These are phyloP conservation scores for Hanseniaspora uvarum DNA, from an alignment of 1,139 yeast genomes.

Conservation along the genomic window DNA sequence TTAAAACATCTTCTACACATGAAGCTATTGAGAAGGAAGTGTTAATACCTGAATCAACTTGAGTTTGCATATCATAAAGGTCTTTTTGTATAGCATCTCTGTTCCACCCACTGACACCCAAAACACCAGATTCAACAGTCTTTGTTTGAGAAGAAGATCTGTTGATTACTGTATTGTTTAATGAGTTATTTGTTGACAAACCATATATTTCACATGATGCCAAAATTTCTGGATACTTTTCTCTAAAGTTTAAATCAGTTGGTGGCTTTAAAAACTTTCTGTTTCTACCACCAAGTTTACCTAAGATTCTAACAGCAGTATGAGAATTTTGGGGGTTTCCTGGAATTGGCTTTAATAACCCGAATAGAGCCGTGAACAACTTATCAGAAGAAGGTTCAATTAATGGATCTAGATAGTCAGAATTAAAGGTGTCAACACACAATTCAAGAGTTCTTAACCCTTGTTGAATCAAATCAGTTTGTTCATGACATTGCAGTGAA, in stretches of 20 bases:
- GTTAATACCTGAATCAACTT: neutral
- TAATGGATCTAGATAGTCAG: conserved; percentile 93
- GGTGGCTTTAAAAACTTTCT: conserved; percentile 74
- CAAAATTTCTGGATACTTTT: conserved; percentile 57
- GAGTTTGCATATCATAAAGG: neutral
- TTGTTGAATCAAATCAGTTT: conserved; percentile 85
- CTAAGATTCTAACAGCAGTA: conserved; percentile 82
- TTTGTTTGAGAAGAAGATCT: neutral
- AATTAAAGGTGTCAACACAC: conserved; percentile 93
- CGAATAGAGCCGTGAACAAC: conserved; percentile 88
- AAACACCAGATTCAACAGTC: conserved; percentile 4
- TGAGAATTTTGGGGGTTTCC: conserved; percentile 86
- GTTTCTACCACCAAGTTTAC: conserved; percentile 93
- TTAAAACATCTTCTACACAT: conserved; percentile 63
- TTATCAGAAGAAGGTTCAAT: conserved; percentile 92
- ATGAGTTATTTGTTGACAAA: conserved; percentile 30
- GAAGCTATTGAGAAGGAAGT: conserved; percentile 66
- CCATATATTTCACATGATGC: conserved; percentile 68
- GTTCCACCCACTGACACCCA: conserved; percentile 15
- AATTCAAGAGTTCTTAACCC: conserved; percentile 88
- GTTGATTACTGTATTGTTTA: neutral
- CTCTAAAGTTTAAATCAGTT: conserved; percentile 46
- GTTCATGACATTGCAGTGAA: conserved; percentile 62
- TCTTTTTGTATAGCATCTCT: neutral
- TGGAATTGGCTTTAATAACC: conserved; percentile 81